These are phyloP conservation scores for Boletus subcaerulescens DNA, from an alignment of 768 basidiomycete genomes.

Conservation along the genomic window DNA sequence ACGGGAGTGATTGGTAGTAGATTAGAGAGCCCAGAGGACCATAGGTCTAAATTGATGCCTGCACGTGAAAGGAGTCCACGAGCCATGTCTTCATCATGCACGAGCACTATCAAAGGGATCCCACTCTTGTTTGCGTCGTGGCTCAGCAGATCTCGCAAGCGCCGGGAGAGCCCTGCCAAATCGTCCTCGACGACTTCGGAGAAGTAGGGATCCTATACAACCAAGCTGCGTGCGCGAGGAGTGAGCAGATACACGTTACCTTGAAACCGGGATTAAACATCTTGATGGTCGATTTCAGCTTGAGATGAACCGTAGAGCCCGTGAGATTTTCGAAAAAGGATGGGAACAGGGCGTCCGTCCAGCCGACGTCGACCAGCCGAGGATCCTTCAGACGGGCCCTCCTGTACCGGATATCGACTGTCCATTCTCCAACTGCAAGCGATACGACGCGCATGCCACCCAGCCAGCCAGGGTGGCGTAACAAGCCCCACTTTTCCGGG, in stretches of 20 bases:
- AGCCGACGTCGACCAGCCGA: constrained; percentile 36
- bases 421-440: constrained; percentile 36
- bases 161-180: constrained; percentile 9
- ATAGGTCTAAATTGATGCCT: constrained; percentile 41
- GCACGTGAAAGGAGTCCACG: constrained; percentile 38
- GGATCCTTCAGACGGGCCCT: constrained; percentile 32
- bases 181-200: constrained; percentile 17
- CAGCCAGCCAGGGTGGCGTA: constrained; percentile 37
- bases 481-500: constrained; percentile 33
- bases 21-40: constrained; percentile 37
- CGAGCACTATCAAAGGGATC: constrained; percentile 44
- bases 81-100: constrained; percentile 41
- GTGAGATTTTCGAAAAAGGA: constrained; percentile 19
- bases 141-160: constrained; percentile 20
- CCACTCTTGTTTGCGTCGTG: constrained; percentile 17
- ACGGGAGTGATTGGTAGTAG: constrained; percentile 10
- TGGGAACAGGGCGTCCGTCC: constrained; percentile 38
- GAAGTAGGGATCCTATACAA: constrained; percentile 12
- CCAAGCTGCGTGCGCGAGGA: not conserved
- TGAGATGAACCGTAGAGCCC: constrained; percentile 19
- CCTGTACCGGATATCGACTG: constrained; percentile 31
- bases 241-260: constrained; percentile 8
- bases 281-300: constrained; percentile 3
- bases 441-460: constrained; percentile 32
- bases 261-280: constrained; percentile 13